These are phyloP conservation scores for Mucor circinelloides DNA, from an alignment of 371 early-diverging fungal genomes.

Conservation along the genomic window DNA sequence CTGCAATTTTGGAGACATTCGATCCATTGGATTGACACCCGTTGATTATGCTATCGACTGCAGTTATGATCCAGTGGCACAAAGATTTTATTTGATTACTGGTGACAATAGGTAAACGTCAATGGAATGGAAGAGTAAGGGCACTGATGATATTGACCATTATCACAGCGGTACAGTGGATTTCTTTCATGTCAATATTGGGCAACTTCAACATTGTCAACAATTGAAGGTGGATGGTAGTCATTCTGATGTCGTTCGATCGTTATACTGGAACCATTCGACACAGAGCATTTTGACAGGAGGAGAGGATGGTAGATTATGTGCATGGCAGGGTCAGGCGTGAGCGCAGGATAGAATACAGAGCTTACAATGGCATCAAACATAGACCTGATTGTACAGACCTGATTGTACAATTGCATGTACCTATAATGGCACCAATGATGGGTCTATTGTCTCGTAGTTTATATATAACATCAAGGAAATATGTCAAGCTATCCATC, in stretches of 20 bases:
- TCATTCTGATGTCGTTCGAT: constrained; percentile 75
- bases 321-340: constrained; percentile 62
- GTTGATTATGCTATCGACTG: constrained; percentile 89
- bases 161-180: constrained; percentile 65
- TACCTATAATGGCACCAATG: not conserved
- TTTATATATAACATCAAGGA: not conserved
- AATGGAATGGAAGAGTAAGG: not conserved
- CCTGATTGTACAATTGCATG: not conserved
- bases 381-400: not conserved
- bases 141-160: not conserved
- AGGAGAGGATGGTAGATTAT: constrained; percentile 75
- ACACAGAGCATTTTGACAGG: constrained; percentile 67
- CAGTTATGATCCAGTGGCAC: constrained; percentile 65
- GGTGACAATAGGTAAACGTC: constrained; percentile 73
- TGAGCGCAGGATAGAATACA: not conserved
- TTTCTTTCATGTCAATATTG: constrained; percentile 72
- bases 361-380: not conserved
- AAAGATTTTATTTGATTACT: constrained; percentile 78
- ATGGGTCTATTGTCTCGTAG: not conserved
- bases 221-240: constrained; percentile 51
- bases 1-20: constrained; percentile 81
- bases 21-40: constrained; percentile 49
- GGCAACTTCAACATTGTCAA: constrained; percentile 69
- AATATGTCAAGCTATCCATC: not conserved
- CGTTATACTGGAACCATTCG: constrained; percentile 65